Evolutionary conservation across 768 basidiomycete species (phyloP).

Genomic region (Suillus subalutaceus): DNA sequence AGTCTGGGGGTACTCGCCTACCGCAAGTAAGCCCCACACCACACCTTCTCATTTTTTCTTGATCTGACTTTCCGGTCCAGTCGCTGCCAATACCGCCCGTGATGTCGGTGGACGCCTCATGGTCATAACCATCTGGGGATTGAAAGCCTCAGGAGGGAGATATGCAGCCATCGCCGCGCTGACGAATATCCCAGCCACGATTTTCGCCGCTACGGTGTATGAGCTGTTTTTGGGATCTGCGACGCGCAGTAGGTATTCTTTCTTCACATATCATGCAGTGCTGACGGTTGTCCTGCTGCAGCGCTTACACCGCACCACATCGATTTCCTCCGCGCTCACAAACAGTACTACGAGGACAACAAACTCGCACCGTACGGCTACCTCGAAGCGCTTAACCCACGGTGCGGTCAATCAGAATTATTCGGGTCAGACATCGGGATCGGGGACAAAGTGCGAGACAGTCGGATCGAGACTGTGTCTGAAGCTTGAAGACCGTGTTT

Average conservation of each 20-base stretch:
- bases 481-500: slow-evolving; percentile 17
- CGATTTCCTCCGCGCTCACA: slow-evolving; percentile 24
- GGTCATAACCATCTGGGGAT: slow-evolving; percentile 64
- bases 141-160: slow-evolving; percentile 48
- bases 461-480: neutral
- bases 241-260: slow-evolving; percentile 49
- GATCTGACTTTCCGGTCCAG: slow-evolving; percentile 27
- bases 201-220: slow-evolving; percentile 56
- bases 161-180: slow-evolving; percentile 68
- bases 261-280: slow-evolving; percentile 1
- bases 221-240: slow-evolving; percentile 62
- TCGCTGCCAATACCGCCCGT: slow-evolving; percentile 68
- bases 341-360: slow-evolving; percentile 29
- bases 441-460: slow-evolving; percentile 14
- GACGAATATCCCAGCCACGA: slow-evolving; percentile 65
- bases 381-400: slow-evolving; percentile 19
- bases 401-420: slow-evolving; percentile 12
- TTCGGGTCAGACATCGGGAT: slow-evolving; percentile 6
- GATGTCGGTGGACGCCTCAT: slow-evolving; percentile 69
- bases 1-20: slow-evolving; percentile 63
- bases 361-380: slow-evolving; percentile 24
- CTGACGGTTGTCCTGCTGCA: slow-evolving; percentile 18
- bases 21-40: slow-evolving; percentile 39
- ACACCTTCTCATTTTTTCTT: slow-evolving; percentile 16
- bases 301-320: slow-evolving; percentile 28